These are phyloP conservation scores for Tuber aestivum DNA, from an alignment of 495 filamentous ascomycete species.

Conservation along the genomic window DNA sequence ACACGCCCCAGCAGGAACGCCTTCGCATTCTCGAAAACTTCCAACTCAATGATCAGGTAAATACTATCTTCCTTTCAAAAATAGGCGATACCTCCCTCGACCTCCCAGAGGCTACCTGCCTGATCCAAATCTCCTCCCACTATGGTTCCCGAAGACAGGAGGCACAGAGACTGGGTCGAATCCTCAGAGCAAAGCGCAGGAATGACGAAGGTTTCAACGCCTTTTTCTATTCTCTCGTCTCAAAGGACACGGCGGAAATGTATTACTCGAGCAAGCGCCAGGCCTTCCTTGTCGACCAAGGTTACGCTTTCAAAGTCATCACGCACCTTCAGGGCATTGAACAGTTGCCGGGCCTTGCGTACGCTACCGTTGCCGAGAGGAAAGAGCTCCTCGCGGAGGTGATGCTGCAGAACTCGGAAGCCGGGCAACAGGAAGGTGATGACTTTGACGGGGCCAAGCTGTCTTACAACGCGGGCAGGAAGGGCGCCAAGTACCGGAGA, in stretches of 20 bases:
- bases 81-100: constrained; percentile 98
- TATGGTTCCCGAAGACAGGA: constrained; percentile 97
- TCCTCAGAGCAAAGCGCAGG: constrained; percentile 88
- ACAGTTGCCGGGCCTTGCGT: constrained; percentile 70
- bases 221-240: constrained; percentile 97
- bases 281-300: constrained; percentile 96
- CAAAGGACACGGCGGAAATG: constrained; percentile 97
- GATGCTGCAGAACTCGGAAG: constrained; percentile 77
- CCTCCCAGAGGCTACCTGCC: constrained; percentile 89
- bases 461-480: constrained; percentile 47
- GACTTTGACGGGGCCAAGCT: constrained; percentile 61
- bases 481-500: constrained; percentile 55
- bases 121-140: constrained; percentile 98
- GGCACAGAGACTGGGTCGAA: constrained; percentile 88
- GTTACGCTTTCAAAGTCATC: constrained; percentile 99
- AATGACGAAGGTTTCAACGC: constrained; percentile 99
- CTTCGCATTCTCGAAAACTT: constrained; percentile 91
- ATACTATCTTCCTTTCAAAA: constrained; percentile 95
- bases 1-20: constrained; percentile 78
- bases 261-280: constrained; percentile 95
- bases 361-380: constrained; percentile 70
- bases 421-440: constrained; percentile 72
- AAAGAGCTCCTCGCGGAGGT: constrained; percentile 85
- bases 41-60: constrained; percentile 85
- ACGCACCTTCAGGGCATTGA: constrained; percentile 91